Conservation (phyloP, 2,329 filamentous ascomycete genomes). For the Parasarocladium wereldwijsianum region DNA sequence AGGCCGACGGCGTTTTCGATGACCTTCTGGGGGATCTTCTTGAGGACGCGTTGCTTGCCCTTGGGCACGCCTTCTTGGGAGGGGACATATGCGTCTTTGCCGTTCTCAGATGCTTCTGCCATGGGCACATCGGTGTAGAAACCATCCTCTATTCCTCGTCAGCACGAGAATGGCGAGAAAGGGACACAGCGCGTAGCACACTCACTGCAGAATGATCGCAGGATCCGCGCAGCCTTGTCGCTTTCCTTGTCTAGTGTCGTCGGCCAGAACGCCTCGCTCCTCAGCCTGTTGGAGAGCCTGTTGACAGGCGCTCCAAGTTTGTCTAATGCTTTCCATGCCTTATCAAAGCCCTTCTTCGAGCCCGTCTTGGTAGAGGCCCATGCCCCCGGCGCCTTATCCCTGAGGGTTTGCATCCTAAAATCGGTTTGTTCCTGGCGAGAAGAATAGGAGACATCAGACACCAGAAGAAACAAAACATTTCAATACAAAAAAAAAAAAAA, state of each 20-base stretch:
- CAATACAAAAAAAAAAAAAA: too few relatives aligned
- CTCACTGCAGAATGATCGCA: conserved; percentile 73
- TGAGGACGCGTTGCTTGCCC: conserved; percentile 29
- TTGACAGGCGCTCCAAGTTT: conserved; percentile 61
- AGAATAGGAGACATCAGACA: too few relatives aligned
- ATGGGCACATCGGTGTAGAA: conserved; percentile 26
- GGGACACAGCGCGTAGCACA: conserved; percentile 8
- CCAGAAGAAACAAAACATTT: too few relatives aligned
- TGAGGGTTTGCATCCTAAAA: conserved; percentile 20
- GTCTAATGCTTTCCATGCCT: conserved; percentile 41
- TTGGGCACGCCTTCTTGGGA: conserved; percentile 19
- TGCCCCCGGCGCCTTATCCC: conserved; percentile 18
- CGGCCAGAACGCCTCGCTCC: conserved; percentile 72
- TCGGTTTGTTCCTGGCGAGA: neutral
- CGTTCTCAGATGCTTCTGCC: neutral
- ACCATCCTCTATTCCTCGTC: conserved; percentile 28
- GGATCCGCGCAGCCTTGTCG: conserved; percentile 74
- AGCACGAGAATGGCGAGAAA: neutral
- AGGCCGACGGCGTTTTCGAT: conserved; percentile 51
- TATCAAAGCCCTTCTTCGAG: conserved; percentile 57
- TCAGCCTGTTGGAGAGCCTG: conserved; percentile 63
- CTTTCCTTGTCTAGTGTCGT: conserved; percentile 75
- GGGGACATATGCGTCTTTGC: too few relatives aligned
- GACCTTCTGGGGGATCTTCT: conserved; percentile 40
- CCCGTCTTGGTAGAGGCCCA: conserved; percentile 40